A percentile compares a stretch with the other conserved stretches of the same genome.
Evolutionary conservation across 331 rosid genomes (phyloP).

Genomic region (Saraca asoca): DNA sequence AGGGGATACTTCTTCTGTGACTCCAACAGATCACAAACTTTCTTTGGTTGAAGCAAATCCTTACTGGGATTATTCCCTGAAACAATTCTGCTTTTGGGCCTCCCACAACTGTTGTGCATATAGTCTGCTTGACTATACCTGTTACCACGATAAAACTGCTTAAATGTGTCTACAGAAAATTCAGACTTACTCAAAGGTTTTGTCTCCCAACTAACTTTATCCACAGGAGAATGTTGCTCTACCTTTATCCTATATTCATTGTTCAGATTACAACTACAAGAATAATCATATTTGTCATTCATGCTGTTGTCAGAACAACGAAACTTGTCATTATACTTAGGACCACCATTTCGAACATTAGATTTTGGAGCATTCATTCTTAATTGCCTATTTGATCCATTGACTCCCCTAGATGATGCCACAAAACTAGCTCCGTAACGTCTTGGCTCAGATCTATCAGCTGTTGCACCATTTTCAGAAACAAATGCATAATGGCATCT

Average conservation of each 20-base stretch:
- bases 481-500: constrained; percentile 57
- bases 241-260: constrained; percentile 64
- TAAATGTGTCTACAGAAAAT: constrained; percentile 56
- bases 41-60: constrained; percentile 71
- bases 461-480: constrained; percentile 55
- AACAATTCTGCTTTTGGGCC: constrained; percentile 64
- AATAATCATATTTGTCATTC: constrained; percentile 67
- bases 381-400: constrained; percentile 64
- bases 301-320: constrained; percentile 56
- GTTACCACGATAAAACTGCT: constrained; percentile 65
- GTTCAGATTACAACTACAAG: constrained; percentile 76
- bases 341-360: constrained; percentile 65
- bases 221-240: constrained; percentile 59
- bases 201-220: constrained; percentile 54
- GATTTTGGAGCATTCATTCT: constrained; percentile 61
- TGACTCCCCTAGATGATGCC: constrained; percentile 57
- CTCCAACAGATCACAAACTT: constrained; percentile 90
- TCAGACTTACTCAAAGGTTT: constrained; percentile 61
- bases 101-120: constrained; percentile 64
- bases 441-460: constrained; percentile 60
- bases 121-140: constrained; percentile 62
- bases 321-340: constrained; percentile 67
- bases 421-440: constrained; percentile 62
- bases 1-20: constrained; percentile 68
- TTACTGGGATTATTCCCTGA: constrained; percentile 52